Evolutionary conservation across 2,329 filamentous ascomycete species (phyloP).

Genomic region (Calonectria ilicicola): DNA sequence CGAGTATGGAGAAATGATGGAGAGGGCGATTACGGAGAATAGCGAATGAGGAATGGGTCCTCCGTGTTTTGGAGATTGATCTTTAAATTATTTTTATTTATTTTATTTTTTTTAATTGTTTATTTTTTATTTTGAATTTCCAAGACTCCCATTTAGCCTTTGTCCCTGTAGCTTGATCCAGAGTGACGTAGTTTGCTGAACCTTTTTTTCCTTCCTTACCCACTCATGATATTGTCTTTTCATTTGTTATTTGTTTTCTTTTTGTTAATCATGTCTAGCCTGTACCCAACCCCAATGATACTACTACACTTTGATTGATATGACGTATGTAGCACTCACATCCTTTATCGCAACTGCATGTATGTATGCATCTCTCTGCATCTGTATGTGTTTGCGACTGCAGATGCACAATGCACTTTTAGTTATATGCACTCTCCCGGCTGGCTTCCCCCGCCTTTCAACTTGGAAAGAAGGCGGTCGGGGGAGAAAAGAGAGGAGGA

Average conservation of each 20-base stretch:
- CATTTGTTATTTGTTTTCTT: neutral
- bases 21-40: neutral
- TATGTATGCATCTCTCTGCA: neutral
- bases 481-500: neutral
- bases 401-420: neutral
- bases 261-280: neutral
- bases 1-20: neutral
- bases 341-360: neutral
- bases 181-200: conserved; percentile 1
- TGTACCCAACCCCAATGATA: neutral
- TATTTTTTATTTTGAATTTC: neutral
- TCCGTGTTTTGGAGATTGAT: neutral
- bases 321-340: neutral
- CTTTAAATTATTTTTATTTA: neutral
- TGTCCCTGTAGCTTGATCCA: conserved; percentile 5
- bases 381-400: neutral
- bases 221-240: neutral
- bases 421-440: neutral
- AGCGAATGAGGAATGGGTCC: neutral
- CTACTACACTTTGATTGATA: neutral
- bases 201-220: too few species aligned
- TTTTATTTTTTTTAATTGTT: neutral
- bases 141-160: neutral
- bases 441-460: too few species aligned
- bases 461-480: neutral